Percentiles rank a stretch among this genome's conserved stretches.
These are phyloP conservation scores for Melastoma malabathricum DNA, from an alignment of 345 rosid genomes.

Conservation along the genomic window DNA sequence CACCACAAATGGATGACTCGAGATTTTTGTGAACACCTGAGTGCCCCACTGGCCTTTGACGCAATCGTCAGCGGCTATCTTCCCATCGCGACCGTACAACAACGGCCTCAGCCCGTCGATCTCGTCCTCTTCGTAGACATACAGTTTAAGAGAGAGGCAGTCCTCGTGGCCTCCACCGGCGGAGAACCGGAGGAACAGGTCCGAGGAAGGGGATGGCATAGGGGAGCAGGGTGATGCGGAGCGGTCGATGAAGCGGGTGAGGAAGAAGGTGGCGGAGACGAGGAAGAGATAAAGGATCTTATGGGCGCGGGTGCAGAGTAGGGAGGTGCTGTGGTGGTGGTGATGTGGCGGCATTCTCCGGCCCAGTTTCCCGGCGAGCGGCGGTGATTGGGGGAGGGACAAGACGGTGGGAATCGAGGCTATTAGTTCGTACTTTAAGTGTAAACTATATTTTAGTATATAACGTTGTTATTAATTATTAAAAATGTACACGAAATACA, in stretches of 20 bases:
- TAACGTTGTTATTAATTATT: too few species aligned
- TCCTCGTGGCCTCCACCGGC: constrained; percentile 41
- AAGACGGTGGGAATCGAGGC: too few species aligned
- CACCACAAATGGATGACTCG: too few species aligned
- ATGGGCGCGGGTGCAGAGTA: constrained; percentile 62
- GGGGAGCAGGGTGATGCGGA: constrained; percentile 30
- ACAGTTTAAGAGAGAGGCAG: constrained; percentile 54
- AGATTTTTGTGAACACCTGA: constrained; percentile 34
- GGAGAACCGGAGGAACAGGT: neutral
- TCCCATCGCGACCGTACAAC: constrained; percentile 62
- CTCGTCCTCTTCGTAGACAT: constrained; percentile 79
- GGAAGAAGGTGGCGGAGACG: constrained; percentile 57
- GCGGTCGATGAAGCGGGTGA: constrained; percentile 67
- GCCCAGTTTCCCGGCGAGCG: constrained; percentile 2
- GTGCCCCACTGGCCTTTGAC: constrained; percentile 94
- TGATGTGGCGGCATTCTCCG: neutral
- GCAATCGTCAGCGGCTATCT: constrained; percentile 41
- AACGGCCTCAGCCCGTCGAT: constrained; percentile 60
- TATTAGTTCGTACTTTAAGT: too few species aligned
- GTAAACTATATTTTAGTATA: too few species aligned
- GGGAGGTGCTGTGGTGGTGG: constrained; percentile 24
- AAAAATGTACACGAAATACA: too few species aligned
- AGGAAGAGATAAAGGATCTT: constrained; percentile 78
- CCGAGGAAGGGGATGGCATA: constrained; percentile 7
- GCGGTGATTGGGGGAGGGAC: neutral